A percentile compares a stretch with the other conserved stretches of the same genome.
phyloP scores from a whole-genome alignment of 1,284 basidiomycete genomes.

The Omphalotus olearius region DNA sequence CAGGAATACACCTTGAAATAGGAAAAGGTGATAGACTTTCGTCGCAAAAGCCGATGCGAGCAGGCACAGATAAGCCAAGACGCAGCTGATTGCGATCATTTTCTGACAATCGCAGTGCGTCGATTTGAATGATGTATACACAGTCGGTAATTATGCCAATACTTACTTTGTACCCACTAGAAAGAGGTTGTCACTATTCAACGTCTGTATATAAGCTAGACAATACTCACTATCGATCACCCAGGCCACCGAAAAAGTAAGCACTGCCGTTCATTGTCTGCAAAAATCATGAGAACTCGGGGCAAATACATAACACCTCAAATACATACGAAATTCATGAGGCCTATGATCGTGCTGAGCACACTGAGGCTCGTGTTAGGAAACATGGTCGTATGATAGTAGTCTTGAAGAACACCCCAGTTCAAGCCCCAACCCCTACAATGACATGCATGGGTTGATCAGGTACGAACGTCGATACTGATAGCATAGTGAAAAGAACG shows the following conservation, averaged over 20 bases:
- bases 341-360: constrained; percentile 9
- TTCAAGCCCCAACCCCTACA: constrained; percentile 15
- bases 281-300: too few relatives aligned
- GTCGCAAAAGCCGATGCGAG: constrained; percentile 22
- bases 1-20: constrained; percentile 22
- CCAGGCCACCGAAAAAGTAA: constrained; percentile 16
- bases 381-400: constrained; percentile 17
- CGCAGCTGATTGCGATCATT: constrained; percentile 23
- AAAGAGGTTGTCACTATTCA: neutral
- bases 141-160: neutral
- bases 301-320: neutral
- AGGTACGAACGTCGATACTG: neutral
- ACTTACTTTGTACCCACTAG: constrained; percentile 14
- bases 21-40: constrained; percentile 22
- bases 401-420: constrained; percentile 18
- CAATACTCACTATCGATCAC: constrained; percentile 16
- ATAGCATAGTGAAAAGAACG: neutral
- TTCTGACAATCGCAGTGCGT: constrained; percentile 10
- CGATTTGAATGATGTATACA: neutral
- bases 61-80: constrained; percentile 20
- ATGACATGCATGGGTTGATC: neutral
- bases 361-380: constrained; percentile 12
- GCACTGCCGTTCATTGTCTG: constrained; percentile 15
- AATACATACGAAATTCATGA: constrained; percentile 13
- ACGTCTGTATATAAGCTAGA: neutral